phyloP scores from a whole-genome alignment of 352 stramenopile species.

The Phytophthora boehmeriae region DNA sequence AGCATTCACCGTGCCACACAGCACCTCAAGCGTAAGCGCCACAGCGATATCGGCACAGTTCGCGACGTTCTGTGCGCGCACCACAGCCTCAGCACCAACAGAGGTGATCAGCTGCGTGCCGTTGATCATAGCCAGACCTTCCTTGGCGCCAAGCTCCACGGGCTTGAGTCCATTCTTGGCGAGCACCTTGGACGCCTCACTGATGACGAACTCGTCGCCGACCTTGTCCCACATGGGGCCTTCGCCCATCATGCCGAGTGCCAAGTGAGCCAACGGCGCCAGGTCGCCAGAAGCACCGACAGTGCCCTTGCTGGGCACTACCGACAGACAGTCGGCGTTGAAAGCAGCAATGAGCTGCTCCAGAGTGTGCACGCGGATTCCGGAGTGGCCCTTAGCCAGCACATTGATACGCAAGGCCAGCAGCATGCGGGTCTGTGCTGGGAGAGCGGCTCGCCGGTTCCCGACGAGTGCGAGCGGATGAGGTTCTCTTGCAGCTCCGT shows the following conservation, averaged over 20 bases:
- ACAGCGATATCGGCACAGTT: constrained; percentile 82
- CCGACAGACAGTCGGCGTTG: constrained; percentile 86
- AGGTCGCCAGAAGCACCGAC: constrained; percentile 90
- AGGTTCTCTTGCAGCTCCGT: constrained; percentile 87
- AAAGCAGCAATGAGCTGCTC: constrained; percentile 84
- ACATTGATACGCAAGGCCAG: constrained; percentile 90
- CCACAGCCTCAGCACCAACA: constrained; percentile 79
- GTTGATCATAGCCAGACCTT: constrained; percentile 92
- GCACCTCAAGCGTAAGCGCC: constrained; percentile 83
- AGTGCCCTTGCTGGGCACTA: constrained; percentile 85
- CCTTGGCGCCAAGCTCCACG: constrained; percentile 86
- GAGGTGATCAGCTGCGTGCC: constrained; percentile 91
- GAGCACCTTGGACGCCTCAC: constrained; percentile 69
- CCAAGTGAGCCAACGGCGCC: constrained; percentile 86
- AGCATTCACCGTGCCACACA: constrained; percentile 88
- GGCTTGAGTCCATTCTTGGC: constrained; percentile 69
- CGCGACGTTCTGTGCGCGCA: constrained; percentile 78
- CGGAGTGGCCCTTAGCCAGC: constrained; percentile 87
- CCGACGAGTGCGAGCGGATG: constrained; percentile 81
- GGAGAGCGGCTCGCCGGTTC: constrained; percentile 81
- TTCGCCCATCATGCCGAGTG: constrained; percentile 89
- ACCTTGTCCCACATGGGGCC: constrained; percentile 88
- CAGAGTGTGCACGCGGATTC: constrained; percentile 80
- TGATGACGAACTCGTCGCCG: constrained; percentile 55
- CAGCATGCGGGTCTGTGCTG: constrained; percentile 84